Base-by-base conservation (phyloP, 257 asterid species). In the Petrea volubilis region DNA sequence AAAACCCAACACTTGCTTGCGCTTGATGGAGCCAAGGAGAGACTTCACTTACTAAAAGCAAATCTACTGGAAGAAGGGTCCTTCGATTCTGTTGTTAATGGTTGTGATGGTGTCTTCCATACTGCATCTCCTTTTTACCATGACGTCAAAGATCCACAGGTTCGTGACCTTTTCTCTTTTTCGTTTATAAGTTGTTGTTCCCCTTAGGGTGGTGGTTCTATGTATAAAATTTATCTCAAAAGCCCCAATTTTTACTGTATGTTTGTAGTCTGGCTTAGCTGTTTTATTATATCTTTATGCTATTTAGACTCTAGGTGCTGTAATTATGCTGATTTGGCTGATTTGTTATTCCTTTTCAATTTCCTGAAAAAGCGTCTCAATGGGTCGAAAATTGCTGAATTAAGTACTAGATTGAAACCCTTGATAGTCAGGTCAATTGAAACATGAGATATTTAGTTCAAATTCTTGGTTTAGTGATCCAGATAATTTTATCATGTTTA, bases 21-120 rank as follows among this genome's bases (percentile, higher is more conserved):
- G 44, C 90, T 87, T 63, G 90, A 87, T 57, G 94, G 94, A 59
- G 93, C 90, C 24, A 77, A 77, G 84, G 93, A 87, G 71, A 87
- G 93, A 52, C 90, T 87, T 40, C 74, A 82, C 12, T 73, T 87
- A 63, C 63, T 85, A 44, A 79, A 79, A 74, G 90, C 90, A 67
- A 53, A 85, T 74, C 76, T 85, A 2, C 70, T 87, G 38, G 88
- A 85, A 77, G 84, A 84, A 73, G 90, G 93, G 63, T 82, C 89
- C 46, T 87, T 85, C 70, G 93, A 87, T 81, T 72, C 85, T 18
- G 81, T 74, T 2, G 75, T 87, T 67, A 81, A 79, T 9, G 90
- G 90, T 14, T 85, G 93, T 62, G 93, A 79, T 64, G 86, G 86
- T 13, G 90, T 87, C 57, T 87, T 87, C 67, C 93, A 87, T 68